Base-by-base conservation (phyloP, 2,329 filamentous ascomycete genomes). In the Fusarium tricinctum region DNA sequence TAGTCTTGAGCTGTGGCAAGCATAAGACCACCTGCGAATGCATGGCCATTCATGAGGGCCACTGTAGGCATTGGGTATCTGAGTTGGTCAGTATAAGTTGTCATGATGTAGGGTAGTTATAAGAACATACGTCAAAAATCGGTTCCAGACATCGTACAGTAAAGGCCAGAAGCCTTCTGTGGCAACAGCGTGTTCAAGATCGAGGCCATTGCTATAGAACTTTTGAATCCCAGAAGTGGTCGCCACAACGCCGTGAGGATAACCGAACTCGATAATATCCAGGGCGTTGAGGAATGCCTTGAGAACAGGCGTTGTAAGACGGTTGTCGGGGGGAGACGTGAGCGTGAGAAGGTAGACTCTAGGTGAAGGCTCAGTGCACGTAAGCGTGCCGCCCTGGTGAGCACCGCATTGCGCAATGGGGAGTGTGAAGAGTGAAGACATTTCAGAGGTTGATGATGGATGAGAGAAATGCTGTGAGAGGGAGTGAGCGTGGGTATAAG, bases 131-230 rank as follows among this genome's bases (percentile, higher is more conserved):
- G 78, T 79, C 23, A 81, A 69, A 30, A 94, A 79, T 8, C 91
- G 83, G 40, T 83, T 81, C 82, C 89, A 94, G 3, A 94, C 77
- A 15, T 82, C 81, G 79, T 89, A 94, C 13, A 94, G 79, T 50
- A 83, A 82, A 14, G 86, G 80, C 73, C 88, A 88, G 81, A 91
- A 95, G 5, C 83, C 83, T 2, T 87, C 83, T 1, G 86, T 87
- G 30, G 80, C 78, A 33, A 83, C 74, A n/a, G 89, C 90, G 75
- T 92, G 86, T 39, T 88, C 84, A 15, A 94, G 85, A 77, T 96
- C 91, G n/a, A 96, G 85, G 0, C 92, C 92, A 79, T 95, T 95
- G 77, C 86, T 90, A 81, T 91, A 96, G 83, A 95, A 95, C 76
- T 96, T 96, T 51, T 82, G 77, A 60, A 94, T 91, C 47, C 85